Evolutionary conservation across 345 rosid species (phyloP), one percentile per base, ranked within the genome.

Genomic region (Geranium brycei): DNA sequence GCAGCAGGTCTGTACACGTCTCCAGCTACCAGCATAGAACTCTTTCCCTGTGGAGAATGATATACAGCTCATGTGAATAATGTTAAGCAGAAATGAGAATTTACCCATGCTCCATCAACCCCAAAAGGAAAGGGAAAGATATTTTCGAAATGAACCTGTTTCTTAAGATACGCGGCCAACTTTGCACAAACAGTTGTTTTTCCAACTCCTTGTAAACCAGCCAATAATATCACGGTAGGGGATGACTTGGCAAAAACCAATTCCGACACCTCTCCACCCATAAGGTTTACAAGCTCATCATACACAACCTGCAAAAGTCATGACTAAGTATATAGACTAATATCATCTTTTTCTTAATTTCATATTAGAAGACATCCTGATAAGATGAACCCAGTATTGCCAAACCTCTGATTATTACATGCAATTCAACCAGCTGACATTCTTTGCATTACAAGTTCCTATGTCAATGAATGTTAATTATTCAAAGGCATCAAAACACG

Each of bases 1-100:
- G 99, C 99, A 58, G 97, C 99, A 65, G 99, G 99, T 75, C 99
- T 83, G 75, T 93, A 90, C 18, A 93, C 95, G 80, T 93, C 99
- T 68, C 99, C 99, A 65, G 99, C 97, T 71, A 93, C 85, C 71
- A 93, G 95, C 95, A 90, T 85, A 77, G 91, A 86, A 70, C 83
- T 82, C 75, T 93, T 93, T 56, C 97, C 95, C 97, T 92, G 81
- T 59, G 51, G 53, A 56, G 66, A 60, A 64, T 47, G 23, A 58
- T 19, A 63, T 35, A 59, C 15, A 16, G 65, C 17, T 51, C 11
- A n/a, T 18, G 41, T 67, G 68, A 76, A 23, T 41, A 64, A 70
- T 62, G 8, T 59, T 58, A 66, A 63, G 66, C 62, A 58, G 62
- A 66, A 51, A 8, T 61, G 38, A 57, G 41, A 5, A 55, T 6